Evolutionary conservation across 1,284 basidiomycete genomes (phyloP), one percentile per base, ranked within the genome.

Genomic region (Lentinus polychrous): DNA sequence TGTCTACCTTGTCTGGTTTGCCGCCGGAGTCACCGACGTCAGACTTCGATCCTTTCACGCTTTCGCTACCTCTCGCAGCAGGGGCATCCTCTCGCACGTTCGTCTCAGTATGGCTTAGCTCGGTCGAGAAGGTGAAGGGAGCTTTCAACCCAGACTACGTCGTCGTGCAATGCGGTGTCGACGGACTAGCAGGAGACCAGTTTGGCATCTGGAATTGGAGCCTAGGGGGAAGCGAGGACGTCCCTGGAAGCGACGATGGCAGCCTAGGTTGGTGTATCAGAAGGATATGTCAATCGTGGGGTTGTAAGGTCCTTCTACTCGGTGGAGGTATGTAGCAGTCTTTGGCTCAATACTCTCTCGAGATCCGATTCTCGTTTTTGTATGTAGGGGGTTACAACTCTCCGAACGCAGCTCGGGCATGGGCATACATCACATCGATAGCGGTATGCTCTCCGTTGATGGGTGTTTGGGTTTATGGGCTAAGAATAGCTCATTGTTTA

Each of bases 161-260:
- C 2, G 76, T 95, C 0, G 61, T 96, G 0, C 92, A 96, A 60
- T 91, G 91, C 50, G 94, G 94, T 1, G 79, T 81, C 0, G 94
- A 97, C 54, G 91, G 84, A 0, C 72, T 97, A 1, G 83, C 90
- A 0, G 89, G 85, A 0, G 94, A 96, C 64, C 84, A 88, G 0
- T 81, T 81, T 60, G 79, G 76, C 0, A 80, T 78, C 0, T 91
- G 86, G 67, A 94, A 93, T 57, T 88, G 91, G 81, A 74, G 75
- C 1, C 64, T 91, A 0, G 74, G 75, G 10, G 75, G 69, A 3
- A 59, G 56, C 2, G 39, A 40, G 22, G 39, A 40, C 18, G 39
- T 7, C 6, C 6, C n/a, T 20, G 10, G 18, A 40, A 23, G 12
- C 6, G 39, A 40, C 12, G 69, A 73, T 37, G 86, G 87, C 0